Evolutionary conservation across 2,329 filamentous ascomycete species (phyloP), one percentile per base, ranked within the genome.

Genomic region (Mariannaea elegans): DNA sequence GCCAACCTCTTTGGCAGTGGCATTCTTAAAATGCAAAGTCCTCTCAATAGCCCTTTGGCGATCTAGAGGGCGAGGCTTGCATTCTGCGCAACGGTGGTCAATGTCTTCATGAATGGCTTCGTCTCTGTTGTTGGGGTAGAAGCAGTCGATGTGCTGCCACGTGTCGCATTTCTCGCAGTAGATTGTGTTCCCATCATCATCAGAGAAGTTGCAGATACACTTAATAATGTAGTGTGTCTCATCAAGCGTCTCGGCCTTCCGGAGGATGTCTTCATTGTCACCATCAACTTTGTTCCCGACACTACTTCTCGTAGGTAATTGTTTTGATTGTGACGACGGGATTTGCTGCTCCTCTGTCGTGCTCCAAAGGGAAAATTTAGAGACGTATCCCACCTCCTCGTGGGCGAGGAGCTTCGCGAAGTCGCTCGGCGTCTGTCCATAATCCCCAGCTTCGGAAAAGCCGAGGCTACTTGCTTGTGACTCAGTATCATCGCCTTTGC

Each of bases 61-160:
- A 74, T 98, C 91, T 70, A 97, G 78, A 18, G 81, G 78, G 63
- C 93, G 86, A 16, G 94, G 93, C 61, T 90, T 87, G 81, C 95
- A 99, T 70, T 97, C 93, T 71, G 88, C 87, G 80, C 95, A 99
- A 56, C 89, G 92, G 80, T 99, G 94, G 56, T 91, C 83, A 71
- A 90, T 90, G 70, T 87, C 84, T 59, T 87, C 83, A 81, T 90
- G 77, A 76, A 94, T 78, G 79, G 91, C 84, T 82, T 91, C 83
- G 76, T 88, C 85, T 73, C 87, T 85, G 69, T 92, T 91, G 65
- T 86, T 77, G 19, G 87, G 87, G 75, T 98, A 98, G 79, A 97
- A 98, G 79, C 95, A 99, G 75, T 93, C 90, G 71, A 97, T 97
- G 78, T 99, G 95, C 79, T 99, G 95, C 95, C 95, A 99, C 48